These are phyloP conservation scores for Tubosaeta sp. DNA, from an alignment of 768 basidiomycete genomes.

Conservation along the genomic window DNA sequence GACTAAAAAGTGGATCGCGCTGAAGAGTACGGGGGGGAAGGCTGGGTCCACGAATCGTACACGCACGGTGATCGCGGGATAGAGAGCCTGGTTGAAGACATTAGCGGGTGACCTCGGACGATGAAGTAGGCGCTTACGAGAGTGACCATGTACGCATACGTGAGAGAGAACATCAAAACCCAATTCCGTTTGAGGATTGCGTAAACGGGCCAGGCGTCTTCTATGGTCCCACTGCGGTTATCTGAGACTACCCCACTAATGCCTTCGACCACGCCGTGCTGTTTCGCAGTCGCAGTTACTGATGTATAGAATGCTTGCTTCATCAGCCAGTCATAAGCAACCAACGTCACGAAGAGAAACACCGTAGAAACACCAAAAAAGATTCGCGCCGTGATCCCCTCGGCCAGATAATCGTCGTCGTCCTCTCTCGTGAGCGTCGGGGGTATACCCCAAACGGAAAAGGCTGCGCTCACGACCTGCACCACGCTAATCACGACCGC, in stretches of 20 bases:
- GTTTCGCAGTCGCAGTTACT: too few relatives aligned
- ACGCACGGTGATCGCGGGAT: slow-evolving; percentile 79
- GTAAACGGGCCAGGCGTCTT: too few relatives aligned
- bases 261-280: too few relatives aligned
- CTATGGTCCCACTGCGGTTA: slow-evolving; percentile 42
- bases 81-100: slow-evolving; percentile 59
- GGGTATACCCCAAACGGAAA: slow-evolving; percentile 50
- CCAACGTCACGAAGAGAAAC: slow-evolving; percentile 55
- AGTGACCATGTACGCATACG: slow-evolving; percentile 75
- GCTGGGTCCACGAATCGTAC: slow-evolving; percentile 60
- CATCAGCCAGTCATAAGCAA: slow-evolving; percentile 54
- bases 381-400: slow-evolving; percentile 61
- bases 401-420: slow-evolving; percentile 37
- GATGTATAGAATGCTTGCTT: slow-evolving; percentile 55
- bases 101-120: too few relatives aligned
- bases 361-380: slow-evolving; percentile 71
- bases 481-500: slow-evolving; percentile 77
- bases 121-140: slow-evolving; percentile 47
- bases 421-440: slow-evolving; percentile 18
- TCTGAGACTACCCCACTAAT: slow-evolving; percentile 17
- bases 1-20: slow-evolving; percentile 68
- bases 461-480: slow-evolving; percentile 61
- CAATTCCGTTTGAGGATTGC: slow-evolving; percentile 62
- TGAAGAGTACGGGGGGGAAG: slow-evolving; percentile 79
- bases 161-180: slow-evolving; percentile 65